Evolutionary conservation across 352 stramenopile genomes (phyloP).

Genomic region (Phytophthora hibernalis): DNA sequence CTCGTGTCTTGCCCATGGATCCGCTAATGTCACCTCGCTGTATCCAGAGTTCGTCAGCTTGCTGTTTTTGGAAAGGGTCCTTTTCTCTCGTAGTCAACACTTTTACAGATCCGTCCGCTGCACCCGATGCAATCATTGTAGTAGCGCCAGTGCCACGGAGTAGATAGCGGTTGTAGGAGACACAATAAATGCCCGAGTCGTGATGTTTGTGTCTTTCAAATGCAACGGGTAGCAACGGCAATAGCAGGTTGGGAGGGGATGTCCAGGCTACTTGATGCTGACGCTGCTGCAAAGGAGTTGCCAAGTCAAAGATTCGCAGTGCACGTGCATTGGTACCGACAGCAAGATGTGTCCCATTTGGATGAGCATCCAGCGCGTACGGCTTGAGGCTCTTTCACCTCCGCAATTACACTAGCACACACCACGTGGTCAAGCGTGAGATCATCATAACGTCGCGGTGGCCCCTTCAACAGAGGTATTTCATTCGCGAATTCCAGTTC

Average conservation of each 20-base stretch:
- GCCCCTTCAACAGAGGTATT: background rate
- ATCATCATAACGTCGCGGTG: constrained; percentile 36
- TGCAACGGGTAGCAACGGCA: constrained; percentile 60
- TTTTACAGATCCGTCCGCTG: constrained; percentile 68
- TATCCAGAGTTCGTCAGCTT: constrained; percentile 42
- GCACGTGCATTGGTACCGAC: constrained; percentile 73
- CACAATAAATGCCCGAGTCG: constrained; percentile 60
- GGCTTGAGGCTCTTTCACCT: constrained; percentile 63
- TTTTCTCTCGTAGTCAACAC: constrained; percentile 35
- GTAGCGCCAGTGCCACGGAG: background rate
- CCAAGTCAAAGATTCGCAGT: constrained; percentile 61
- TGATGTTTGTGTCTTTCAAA: constrained; percentile 74
- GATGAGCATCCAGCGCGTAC: constrained; percentile 60
- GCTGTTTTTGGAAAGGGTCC: constrained; percentile 16
- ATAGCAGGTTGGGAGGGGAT: constrained; percentile 30
- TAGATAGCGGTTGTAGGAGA: constrained; percentile 47
- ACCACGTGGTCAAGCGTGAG: constrained; percentile 54
- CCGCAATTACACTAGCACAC: constrained; percentile 54
- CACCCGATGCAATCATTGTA: constrained; percentile 58
- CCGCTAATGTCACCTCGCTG: constrained; percentile 37
- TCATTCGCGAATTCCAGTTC: constrained; percentile 1
- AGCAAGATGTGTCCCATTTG: constrained; percentile 47
- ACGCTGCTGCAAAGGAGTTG: constrained; percentile 22
- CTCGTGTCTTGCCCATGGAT: constrained; percentile 51
- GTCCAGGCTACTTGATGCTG: constrained; percentile 10